Evolutionary conservation across 805 yeast species (phyloP).

Genomic region (Pichia nanzhaoensis): DNA sequence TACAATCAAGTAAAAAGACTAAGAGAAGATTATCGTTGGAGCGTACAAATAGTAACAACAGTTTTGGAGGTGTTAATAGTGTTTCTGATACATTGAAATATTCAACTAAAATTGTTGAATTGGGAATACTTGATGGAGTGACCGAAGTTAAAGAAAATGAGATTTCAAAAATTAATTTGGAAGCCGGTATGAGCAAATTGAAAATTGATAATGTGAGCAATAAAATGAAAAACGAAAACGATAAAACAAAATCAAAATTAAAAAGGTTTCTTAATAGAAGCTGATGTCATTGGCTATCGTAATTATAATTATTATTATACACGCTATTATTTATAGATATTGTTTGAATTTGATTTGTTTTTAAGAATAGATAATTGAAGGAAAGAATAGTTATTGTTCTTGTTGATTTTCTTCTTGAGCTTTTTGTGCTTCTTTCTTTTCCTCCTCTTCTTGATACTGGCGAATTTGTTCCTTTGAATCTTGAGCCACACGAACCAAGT

Average conservation of each 20-base stretch:
- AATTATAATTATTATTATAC: background rate
- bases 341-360: no score
- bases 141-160: constrained; percentile 5
- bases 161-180: constrained; percentile 2
- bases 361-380: background rate
- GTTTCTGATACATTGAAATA: background rate
- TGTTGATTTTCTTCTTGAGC: background rate
- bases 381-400: background rate
- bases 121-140: constrained; percentile 7
- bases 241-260: constrained; percentile 2
- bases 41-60: background rate
- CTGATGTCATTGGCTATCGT: background rate
- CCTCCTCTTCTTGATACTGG: constrained; percentile 23
- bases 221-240: constrained; percentile 5
- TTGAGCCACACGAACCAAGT: constrained; percentile 28
- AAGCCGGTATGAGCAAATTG: constrained; percentile 1
- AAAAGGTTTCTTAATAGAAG: background rate
- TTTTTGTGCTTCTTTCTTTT: constrained; percentile 3
- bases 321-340: no score
- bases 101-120: background rate
- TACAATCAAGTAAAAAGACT: background rate
- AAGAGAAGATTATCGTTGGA: background rate
- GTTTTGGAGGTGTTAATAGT: background rate
- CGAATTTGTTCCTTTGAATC: constrained; percentile 27
- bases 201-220: constrained; percentile 8